Base-by-base conservation (phyloP, 2,329 filamentous ascomycete genomes). In the Cladorrhinum sp. region DNA sequence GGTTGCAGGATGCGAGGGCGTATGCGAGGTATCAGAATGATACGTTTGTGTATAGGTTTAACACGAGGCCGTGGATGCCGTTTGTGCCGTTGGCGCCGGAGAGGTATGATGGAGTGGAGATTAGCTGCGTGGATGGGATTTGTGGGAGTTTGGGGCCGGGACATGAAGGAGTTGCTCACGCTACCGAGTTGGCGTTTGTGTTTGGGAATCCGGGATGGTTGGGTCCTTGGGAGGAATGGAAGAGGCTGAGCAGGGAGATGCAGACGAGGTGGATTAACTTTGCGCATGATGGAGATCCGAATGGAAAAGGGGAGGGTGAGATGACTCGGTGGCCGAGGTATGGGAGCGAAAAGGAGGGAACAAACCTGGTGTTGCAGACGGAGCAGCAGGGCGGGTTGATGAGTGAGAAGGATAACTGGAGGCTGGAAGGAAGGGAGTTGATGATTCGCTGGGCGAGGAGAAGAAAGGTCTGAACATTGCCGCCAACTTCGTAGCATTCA, bases 391-490 rank as follows among this genome's bases (percentile, higher is more conserved):
- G 26, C 26, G 26, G 26, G 10, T 30, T 4, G 26, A 10, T 6
- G 55, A 56, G 55, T 57, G 60, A 62, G 46, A 16, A 26, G 8
- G 60, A 62, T 52, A 57, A 42, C 4, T 62, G 28, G 8, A 14
- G 60, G 52, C 14, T 59, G 51, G 51, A 58, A 20, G 60, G 56
- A n/a, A 59, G 60, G 42, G 60, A 62, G 56, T 55, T 55, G 42
- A 33, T 62, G 56, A 59, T 24, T 14, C 39, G 59, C 14, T 62
- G 60, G 60, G 60, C 56, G 39, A 30, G 42, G 26, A 51, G 60
- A 28, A 62, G 60, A 52, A 56, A 59, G 55, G 60, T 62, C 20
- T 62, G 48, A 57, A n/a, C n/a, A n/a, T n/a, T n/a, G n/a, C n/a
- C n/a, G n/a, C n/a, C n/a, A n/a, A n/a, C n/a, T n/a, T n/a, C n/a